A percentile compares a stretch with the other conserved stretches of the same genome.
phyloP scores from a whole-genome alignment of 768 basidiomycete species.

The Phanerodontia chrysosporium region DNA sequence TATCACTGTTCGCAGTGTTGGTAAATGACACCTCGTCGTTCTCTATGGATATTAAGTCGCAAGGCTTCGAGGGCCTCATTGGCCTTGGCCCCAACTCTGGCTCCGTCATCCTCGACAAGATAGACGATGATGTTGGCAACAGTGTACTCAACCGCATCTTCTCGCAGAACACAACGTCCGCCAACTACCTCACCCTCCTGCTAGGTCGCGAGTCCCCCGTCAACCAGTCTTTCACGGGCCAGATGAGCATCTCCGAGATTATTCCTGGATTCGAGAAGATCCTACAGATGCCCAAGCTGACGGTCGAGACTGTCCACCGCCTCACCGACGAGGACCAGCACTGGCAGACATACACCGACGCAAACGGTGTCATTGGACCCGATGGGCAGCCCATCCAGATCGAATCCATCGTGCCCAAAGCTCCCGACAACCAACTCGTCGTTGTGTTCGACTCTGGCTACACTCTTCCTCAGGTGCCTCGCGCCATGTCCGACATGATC shows the following conservation, averaged over 20 bases:
- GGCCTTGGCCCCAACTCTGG: constrained; percentile 78
- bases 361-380: constrained; percentile 68
- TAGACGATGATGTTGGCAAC: constrained; percentile 48
- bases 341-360: constrained; percentile 74
- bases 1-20: constrained; percentile 40
- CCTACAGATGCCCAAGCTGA: constrained; percentile 55
- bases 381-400: constrained; percentile 61
- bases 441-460: constrained; percentile 57
- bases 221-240: constrained; percentile 47
- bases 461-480: constrained; percentile 67
- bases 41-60: constrained; percentile 51
- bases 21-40: constrained; percentile 63
- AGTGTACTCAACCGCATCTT: constrained; percentile 65
- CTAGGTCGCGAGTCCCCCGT: constrained; percentile 60
- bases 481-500: constrained; percentile 72
- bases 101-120: constrained; percentile 55
- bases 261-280: constrained; percentile 61
- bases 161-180: constrained; percentile 45
- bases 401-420: constrained; percentile 65
- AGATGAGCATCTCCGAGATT: constrained; percentile 66
- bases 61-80: constrained; percentile 68
- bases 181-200: constrained; percentile 67
- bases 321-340: constrained; percentile 69
- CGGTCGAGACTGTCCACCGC: constrained; percentile 60
- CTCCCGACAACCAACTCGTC: constrained; percentile 59